Evolutionary conservation across 805 yeast species (phyloP).

Genomic region (Kregervanrija delftensis): DNA sequence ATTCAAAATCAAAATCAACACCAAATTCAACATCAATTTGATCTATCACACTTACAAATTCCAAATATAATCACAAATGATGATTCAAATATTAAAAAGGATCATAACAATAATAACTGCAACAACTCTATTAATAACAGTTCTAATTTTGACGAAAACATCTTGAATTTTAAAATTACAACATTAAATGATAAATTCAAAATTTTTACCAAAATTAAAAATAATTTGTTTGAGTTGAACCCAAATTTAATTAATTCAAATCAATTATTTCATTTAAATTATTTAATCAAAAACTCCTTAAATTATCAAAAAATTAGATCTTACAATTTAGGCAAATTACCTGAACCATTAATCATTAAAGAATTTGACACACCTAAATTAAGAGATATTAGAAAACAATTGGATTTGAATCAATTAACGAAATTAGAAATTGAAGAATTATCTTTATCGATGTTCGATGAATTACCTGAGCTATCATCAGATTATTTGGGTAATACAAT

Average conservation of each 20-base stretch:
- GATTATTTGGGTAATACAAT: constrained; percentile 95
- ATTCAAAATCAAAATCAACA: background rate
- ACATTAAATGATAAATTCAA: constrained; percentile 17
- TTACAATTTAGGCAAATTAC: constrained; percentile 63
- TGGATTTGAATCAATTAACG: constrained; percentile 48
- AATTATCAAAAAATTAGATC: constrained; percentile 37
- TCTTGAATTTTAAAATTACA: constrained; percentile 9
- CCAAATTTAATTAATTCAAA: constrained; percentile 1
- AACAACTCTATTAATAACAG: constrained; percentile 1
- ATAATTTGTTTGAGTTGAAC: background rate
- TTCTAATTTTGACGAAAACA: constrained; percentile 4
- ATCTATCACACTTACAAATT: constrained; percentile 1
- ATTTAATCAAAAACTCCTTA: constrained; percentile 39
- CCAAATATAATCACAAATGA: constrained; percentile 2
- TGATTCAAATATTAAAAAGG: background rate
- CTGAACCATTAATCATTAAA: constrained; percentile 59
- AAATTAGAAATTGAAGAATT: constrained; percentile 70
- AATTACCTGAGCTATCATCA: constrained; percentile 82
- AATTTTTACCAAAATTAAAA: constrained; percentile 12
- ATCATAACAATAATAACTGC: background rate
- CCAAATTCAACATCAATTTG: background rate
- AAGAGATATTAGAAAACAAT: constrained; percentile 74
- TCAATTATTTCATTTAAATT: constrained; percentile 29
- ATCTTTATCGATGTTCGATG: constrained; percentile 77
- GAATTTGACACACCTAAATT: constrained; percentile 83